These are phyloP conservation scores for Vaccinium darrowii DNA, from an alignment of 148 eudicot genomes.

Conservation along the genomic window DNA sequence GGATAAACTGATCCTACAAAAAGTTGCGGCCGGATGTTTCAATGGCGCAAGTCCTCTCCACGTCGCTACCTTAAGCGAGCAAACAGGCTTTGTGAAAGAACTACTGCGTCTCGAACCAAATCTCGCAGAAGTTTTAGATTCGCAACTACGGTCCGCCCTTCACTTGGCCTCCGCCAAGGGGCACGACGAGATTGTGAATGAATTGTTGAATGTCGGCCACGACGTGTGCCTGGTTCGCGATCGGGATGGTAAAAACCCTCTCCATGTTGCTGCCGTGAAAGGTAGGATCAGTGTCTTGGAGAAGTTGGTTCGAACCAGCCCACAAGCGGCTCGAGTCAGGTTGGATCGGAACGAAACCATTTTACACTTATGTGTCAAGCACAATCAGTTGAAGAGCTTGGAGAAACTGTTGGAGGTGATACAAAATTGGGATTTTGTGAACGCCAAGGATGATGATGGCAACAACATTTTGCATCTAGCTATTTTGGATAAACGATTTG, in stretches of 20 bases:
- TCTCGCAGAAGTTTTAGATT: background rate
- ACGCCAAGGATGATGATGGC: too few relatives aligned
- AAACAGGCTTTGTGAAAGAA: background rate
- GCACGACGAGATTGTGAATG: constrained; percentile 25
- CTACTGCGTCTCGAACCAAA: background rate
- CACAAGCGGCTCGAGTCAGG: too few relatives aligned
- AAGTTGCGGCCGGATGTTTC: background rate
- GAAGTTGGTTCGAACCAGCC: constrained; percentile 13
- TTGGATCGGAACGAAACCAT: too few relatives aligned
- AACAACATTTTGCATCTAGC: constrained; percentile 23
- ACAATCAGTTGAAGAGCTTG: too few relatives aligned
- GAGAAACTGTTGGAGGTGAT: too few relatives aligned
- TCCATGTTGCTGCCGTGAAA: background rate
- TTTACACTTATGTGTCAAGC: too few relatives aligned
- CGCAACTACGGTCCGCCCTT: constrained; percentile 24
- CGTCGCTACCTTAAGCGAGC: background rate
- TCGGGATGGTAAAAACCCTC: constrained; percentile 17
- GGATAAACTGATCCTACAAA: background rate
- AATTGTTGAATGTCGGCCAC: background rate
- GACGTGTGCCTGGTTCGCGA: constrained; percentile 33
- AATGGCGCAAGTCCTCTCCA: background rate
- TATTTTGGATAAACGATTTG: constrained; percentile 23
- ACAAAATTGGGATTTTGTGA: too few relatives aligned
- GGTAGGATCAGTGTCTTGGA: background rate
- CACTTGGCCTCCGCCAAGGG: constrained; percentile 37